These are phyloP conservation scores for Astrephomene gubernaculifera DNA, from an alignment of 139 green algal genomes.

Conservation along the genomic window DNA sequence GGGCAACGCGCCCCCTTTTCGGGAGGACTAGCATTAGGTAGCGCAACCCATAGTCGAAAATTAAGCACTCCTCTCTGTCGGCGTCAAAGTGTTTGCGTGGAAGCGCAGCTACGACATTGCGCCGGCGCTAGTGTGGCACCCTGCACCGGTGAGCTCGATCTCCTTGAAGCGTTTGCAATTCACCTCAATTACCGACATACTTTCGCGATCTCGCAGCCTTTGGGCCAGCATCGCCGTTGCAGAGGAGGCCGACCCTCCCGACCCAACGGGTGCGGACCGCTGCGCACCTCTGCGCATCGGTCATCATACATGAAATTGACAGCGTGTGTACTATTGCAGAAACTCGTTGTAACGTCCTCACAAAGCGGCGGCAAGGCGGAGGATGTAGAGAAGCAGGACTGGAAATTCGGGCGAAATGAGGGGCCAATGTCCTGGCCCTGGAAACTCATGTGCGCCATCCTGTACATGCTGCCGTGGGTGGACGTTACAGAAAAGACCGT, in stretches of 20 bases:
- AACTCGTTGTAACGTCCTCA: slow-evolving; percentile 31
- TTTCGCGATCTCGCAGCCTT: slow-evolving; percentile 5
- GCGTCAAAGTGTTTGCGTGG: background rate
- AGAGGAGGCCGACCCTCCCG: slow-evolving; percentile 18
- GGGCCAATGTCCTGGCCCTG: slow-evolving; percentile 69
- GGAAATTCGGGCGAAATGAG: slow-evolving; percentile 76
- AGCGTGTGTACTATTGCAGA: background rate
- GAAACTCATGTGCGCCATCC: slow-evolving; percentile 71
- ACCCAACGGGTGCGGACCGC: slow-evolving; percentile 19
- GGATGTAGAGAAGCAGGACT: slow-evolving; percentile 68
- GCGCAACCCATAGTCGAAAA: background rate
- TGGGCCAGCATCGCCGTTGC: slow-evolving; percentile 10
- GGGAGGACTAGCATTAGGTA: background rate
- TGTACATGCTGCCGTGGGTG: slow-evolving; percentile 76
- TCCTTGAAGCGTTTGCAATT: too few species aligned
- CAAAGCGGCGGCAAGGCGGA: slow-evolving; percentile 54
- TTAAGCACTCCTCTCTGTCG: background rate
- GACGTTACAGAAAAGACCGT: slow-evolving; percentile 76
- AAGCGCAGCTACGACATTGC: slow-evolving; percentile 22
- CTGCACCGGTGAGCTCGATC: background rate
- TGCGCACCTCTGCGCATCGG: background rate
- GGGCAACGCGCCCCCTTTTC: background rate
- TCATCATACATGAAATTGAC: background rate
- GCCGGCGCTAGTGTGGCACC: background rate
- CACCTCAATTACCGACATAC: background rate